Evolutionary conservation across 2,329 filamentous ascomycete genomes (phyloP).

Genomic region (Penicillium sp.): DNA sequence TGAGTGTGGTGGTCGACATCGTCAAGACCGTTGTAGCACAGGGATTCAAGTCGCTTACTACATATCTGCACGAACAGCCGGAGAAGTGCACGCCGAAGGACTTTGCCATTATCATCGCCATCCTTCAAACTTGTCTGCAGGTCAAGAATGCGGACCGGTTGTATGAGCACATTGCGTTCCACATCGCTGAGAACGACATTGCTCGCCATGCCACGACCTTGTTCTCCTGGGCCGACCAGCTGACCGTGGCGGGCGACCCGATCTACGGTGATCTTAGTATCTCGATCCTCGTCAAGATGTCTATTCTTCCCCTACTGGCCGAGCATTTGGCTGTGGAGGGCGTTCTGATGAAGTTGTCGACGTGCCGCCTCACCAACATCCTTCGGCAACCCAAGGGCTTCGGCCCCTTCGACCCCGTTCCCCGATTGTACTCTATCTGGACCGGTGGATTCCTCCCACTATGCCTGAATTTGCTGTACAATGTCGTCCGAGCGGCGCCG

Average conservation of each 20-base stretch:
- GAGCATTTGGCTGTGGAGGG: constrained; percentile 91
- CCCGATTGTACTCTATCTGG: constrained; percentile 88
- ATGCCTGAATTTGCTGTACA: constrained; percentile 83
- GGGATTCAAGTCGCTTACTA: constrained; percentile 81
- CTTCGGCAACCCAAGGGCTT: constrained; percentile 72
- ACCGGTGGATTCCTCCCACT: constrained; percentile 84
- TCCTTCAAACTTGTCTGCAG: constrained; percentile 82
- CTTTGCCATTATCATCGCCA: constrained; percentile 83
- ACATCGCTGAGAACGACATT: constrained; percentile 69
- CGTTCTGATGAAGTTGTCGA: constrained; percentile 77
- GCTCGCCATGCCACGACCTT: constrained; percentile 82
- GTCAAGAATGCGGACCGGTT: constrained; percentile 77
- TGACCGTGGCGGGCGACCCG: constrained; percentile 79
- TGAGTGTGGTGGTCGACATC: constrained; percentile 75
- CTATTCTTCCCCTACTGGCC: constrained; percentile 77
- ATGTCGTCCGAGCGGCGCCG: constrained; percentile 78
- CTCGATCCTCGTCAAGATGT: constrained; percentile 86
- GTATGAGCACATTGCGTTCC: constrained; percentile 72
- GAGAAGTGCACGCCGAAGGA: constrained; percentile 73
- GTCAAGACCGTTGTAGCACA: constrained; percentile 78
- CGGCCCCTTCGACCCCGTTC: constrained; percentile 77
- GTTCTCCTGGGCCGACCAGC: constrained; percentile 90
- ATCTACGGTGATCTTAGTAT: constrained; percentile 93
- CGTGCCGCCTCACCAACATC: constrained; percentile 77
- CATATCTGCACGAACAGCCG: constrained; percentile 78